phyloP scores from a whole-genome alignment of 495 filamentous ascomycete species.

The Melanomma pulvis-pyrius region DNA sequence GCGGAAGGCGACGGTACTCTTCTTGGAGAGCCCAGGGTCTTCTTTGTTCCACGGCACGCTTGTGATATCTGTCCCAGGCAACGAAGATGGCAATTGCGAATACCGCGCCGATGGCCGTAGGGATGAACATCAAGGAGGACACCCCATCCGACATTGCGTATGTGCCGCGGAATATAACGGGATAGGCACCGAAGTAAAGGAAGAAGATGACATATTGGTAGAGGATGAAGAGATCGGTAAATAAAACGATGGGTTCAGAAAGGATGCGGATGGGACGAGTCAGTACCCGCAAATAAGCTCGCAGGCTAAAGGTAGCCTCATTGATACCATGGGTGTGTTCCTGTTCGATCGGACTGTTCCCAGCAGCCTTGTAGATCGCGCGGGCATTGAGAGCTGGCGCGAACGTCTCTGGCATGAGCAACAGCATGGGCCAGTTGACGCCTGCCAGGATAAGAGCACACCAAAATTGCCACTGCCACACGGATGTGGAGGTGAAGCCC shows the following conservation, averaged over 20 bases:
- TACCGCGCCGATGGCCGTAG: not conserved
- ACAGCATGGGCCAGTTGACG: not conserved
- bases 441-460: not conserved
- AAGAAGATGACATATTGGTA: not conserved
- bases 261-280: not conserved
- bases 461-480: not conserved
- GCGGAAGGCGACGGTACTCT: constrained; percentile 1
- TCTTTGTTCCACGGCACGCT: no score
- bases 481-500: not conserved
- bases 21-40: not conserved
- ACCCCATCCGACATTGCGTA: not conserved
- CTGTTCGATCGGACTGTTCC: no score
- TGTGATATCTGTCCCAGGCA: not conserved
- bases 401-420: not conserved
- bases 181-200: not conserved
- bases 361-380: not conserved
- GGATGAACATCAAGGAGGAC: not conserved
- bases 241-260: not conserved
- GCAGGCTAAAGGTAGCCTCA: not conserved
- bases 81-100: not conserved
- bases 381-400: not conserved
- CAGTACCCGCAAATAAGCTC: not conserved
- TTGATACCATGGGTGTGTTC: not conserved
- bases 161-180: not conserved
- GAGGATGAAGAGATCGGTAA: not conserved